Evolutionary conservation across 176 grass and related monocot genomes (phyloP), one percentile per base, ranked within the genome.

Genomic region (Oryza coarctata): DNA sequence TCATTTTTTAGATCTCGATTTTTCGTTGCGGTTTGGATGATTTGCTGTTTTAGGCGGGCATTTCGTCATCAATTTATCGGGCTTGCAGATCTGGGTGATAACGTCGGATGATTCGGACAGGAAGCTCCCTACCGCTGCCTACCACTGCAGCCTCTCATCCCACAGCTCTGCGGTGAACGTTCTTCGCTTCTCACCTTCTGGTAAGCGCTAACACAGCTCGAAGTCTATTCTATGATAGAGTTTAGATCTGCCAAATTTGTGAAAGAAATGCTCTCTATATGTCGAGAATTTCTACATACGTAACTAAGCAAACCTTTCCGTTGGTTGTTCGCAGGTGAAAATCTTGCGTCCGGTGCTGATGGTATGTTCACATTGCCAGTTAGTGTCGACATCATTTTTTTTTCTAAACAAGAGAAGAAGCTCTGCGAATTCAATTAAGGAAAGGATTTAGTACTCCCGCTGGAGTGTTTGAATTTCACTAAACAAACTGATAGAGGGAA

Each of bases 101-200:
- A 40, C 52, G 50, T 88, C 89, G 17, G 88, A 83, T 65, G 83
- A 93, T 7, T 87, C 82, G 11, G 84, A 86, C 20, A 84, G 84
- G 86, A 89, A 89, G 74, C 89, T 91, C 76, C 93, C 91, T n/a
- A 93, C 91, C 12, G 93, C 85, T 52, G 87, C 80, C 27, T 99
- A 93, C 75, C 73, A 90, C 31, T 81, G 60, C 76, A 93, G 85
- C 49, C 91, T 99, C 82, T 93, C 87, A 20, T 89, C 92, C 13
- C 90, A 95, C 72, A 85, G 85, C 76, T 95, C 91, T 29, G 96
- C 91, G 41, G 87, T 99, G 15, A 99, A 99, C 87, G 77, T 88
- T 15, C 62, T 99, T 68, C 96, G 96, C n/a, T 99, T 99, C 87
- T 91, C 89, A 33, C 96, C 91, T 88, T 99, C 96, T 33, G 93